Percentiles rank a stretch among this genome's conserved stretches.
phyloP scores from a whole-genome alignment of 2,329 filamentous ascomycete species.

The Purpureocillium lavendulum region DNA sequence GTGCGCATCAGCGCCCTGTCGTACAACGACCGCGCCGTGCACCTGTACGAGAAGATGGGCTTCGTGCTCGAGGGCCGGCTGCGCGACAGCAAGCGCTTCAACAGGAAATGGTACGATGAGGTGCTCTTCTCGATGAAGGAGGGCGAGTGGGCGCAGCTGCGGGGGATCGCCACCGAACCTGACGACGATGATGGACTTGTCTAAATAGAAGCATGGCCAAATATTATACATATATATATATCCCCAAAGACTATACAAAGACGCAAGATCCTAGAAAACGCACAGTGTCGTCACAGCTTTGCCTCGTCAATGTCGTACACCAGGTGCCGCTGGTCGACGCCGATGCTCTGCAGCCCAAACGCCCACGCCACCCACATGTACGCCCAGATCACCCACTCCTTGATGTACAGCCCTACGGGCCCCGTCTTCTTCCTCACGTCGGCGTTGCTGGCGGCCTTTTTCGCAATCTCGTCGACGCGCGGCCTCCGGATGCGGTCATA shows the following conservation, averaged over 20 bases:
- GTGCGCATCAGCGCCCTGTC: slow-evolving; percentile 30
- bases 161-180: too few relatives aligned
- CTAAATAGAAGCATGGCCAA: too few relatives aligned
- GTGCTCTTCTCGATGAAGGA: slow-evolving; percentile 27
- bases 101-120: slow-evolving; percentile 28
- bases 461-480: slow-evolving; percentile 2
- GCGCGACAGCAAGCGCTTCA: slow-evolving; percentile 20
- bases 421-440: background rate
- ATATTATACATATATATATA: too few relatives aligned
- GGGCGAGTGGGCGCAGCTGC: slow-evolving; percentile 21
- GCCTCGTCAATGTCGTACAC: slow-evolving; percentile 3
- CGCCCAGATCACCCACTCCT: slow-evolving; percentile 2
- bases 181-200: too few relatives aligned
- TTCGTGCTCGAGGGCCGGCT: slow-evolving; percentile 32
- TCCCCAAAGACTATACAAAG: too few relatives aligned
- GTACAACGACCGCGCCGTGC: slow-evolving; percentile 32
- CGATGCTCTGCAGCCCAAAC: background rate
- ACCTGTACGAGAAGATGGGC: slow-evolving; percentile 33
- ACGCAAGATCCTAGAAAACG: too few relatives aligned
- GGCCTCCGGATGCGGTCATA: slow-evolving; percentile 1
- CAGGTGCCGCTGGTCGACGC: background rate
- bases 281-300: background rate
- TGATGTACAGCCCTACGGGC: slow-evolving; percentile 1
- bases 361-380: background rate
- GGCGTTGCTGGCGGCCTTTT: slow-evolving; percentile 1